These are phyloP conservation scores for Datisca glomerata DNA, from an alignment of 306 rosid species.

Conservation along the genomic window DNA sequence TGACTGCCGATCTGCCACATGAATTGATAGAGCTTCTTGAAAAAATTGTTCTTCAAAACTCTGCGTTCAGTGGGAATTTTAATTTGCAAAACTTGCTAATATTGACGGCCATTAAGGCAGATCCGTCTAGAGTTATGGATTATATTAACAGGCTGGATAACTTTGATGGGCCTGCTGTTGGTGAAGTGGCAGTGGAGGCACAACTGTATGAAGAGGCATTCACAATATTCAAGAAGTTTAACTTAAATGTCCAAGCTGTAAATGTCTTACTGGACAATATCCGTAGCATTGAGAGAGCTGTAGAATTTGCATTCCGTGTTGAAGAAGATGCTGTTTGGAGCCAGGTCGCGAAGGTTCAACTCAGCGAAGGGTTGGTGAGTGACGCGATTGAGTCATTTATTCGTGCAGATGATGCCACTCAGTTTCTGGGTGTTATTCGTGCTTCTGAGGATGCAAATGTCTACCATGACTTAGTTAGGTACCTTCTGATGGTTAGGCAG, in stretches of 20 bases:
- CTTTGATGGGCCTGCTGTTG: constrained; percentile 98
- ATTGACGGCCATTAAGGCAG: constrained; percentile 96
- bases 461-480: constrained; percentile 86
- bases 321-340: constrained; percentile 99
- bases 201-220: constrained; percentile 85
- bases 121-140: constrained; percentile 98
- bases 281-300: constrained; percentile 89
- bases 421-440: constrained; percentile 85
- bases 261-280: constrained; percentile 83
- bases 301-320: constrained; percentile 96
- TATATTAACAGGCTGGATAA: constrained; percentile 87
- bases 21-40: constrained; percentile 98
- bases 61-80: constrained; percentile 98
- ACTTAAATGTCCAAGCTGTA: constrained; percentile 97
- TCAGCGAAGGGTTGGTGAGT: constrained; percentile 86
- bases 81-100: constrained; percentile 91
- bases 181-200: constrained; percentile 96
- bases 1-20: constrained; percentile 98
- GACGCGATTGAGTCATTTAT: constrained; percentile 97
- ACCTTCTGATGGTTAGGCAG: constrained; percentile 97
- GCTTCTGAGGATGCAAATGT: constrained; percentile 75
- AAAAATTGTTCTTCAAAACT: constrained; percentile 97
- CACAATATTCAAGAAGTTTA: constrained; percentile 94
- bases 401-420: constrained; percentile 89
- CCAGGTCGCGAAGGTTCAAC: constrained; percentile 98